Conservation (phyloP, 1,139 yeast genomes). For the Wickerhamomyces sp. region DNA sequence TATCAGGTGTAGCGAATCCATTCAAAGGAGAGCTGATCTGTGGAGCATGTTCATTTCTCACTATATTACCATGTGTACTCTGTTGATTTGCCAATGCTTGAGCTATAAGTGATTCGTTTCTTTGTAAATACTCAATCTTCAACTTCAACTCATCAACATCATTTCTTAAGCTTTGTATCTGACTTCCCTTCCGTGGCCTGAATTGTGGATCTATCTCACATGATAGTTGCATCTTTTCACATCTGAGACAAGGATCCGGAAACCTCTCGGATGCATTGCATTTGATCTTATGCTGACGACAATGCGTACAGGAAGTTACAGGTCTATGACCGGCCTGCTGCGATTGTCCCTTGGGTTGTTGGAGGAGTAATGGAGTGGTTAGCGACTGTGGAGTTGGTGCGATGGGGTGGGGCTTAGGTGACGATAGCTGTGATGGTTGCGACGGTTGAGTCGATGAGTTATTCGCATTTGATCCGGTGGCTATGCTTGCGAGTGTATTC, state of each 20-base stretch:
- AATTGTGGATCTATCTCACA: slow-evolving; percentile 92
- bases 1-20: slow-evolving; percentile 3
- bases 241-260: slow-evolving; percentile 80
- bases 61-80: slow-evolving; percentile 10
- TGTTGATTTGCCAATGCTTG: slow-evolving; percentile 44
- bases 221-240: slow-evolving; percentile 70
- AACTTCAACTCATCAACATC: slow-evolving; percentile 80
- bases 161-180: slow-evolving; percentile 74
- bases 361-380: slow-evolving; percentile 2
- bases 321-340: slow-evolving; percentile 61
- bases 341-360: slow-evolving; percentile 4
- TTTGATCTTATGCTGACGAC: slow-evolving; percentile 90
- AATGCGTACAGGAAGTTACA: slow-evolving; percentile 88
- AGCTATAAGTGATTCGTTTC: slow-evolving; percentile 63
- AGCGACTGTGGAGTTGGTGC: background rate
- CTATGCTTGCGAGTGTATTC: background rate
- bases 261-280: slow-evolving; percentile 85
- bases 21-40: slow-evolving; percentile 18
- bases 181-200: slow-evolving; percentile 88
- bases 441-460: too few species aligned
- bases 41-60: slow-evolving; percentile 28
- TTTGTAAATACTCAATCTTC: slow-evolving; percentile 69
- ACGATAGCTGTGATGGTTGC: too few species aligned
- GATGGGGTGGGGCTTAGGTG: background rate
- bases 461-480: background rate